These are phyloP conservation scores for Pseudocercospora crystallina DNA, from an alignment of 2,329 filamentous ascomycete genomes.

Conservation along the genomic window DNA sequence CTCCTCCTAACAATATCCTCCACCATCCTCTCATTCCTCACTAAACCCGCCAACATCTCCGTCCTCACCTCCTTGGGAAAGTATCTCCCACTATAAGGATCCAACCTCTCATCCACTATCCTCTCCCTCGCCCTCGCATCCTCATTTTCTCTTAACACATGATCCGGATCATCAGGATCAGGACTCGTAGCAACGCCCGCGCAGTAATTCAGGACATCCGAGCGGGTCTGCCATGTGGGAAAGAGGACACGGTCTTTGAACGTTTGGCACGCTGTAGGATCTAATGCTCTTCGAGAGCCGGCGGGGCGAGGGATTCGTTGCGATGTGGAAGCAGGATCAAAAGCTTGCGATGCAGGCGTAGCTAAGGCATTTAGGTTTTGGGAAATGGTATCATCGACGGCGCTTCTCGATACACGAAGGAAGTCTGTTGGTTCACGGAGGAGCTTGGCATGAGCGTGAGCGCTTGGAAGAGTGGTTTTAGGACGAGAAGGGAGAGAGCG, in stretches of 20 bases:
- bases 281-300: constrained; percentile 52
- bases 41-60: constrained; percentile 70
- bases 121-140: constrained; percentile 68
- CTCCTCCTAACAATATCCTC: constrained; percentile 77
- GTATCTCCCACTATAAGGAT: constrained; percentile 85
- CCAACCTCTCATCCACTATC: constrained; percentile 81
- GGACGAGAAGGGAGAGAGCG: constrained; percentile 5
- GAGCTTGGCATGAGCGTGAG: constrained; percentile 35
- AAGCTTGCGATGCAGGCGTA: constrained; percentile 69
- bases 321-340: constrained; percentile 77
- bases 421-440: constrained; percentile 65
- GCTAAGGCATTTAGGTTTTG: constrained; percentile 89
- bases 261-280: constrained; percentile 60
- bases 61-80: constrained; percentile 78
- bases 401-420: constrained; percentile 76
- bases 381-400: constrained; percentile 89
- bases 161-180: constrained; percentile 82
- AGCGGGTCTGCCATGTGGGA: constrained; percentile 80
- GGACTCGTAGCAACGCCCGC: constrained; percentile 81
- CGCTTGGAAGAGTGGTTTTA: constrained; percentile 7
- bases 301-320: constrained; percentile 56
- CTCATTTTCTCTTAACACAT: constrained; percentile 67
- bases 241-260: constrained; percentile 83
- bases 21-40: constrained; percentile 73
- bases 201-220: constrained; percentile 86